Percentiles rank a stretch among this genome's conserved stretches.
These are phyloP conservation scores for Suillus hirtellus DNA, from an alignment of 768 basidiomycete genomes.

Conservation along the genomic window DNA sequence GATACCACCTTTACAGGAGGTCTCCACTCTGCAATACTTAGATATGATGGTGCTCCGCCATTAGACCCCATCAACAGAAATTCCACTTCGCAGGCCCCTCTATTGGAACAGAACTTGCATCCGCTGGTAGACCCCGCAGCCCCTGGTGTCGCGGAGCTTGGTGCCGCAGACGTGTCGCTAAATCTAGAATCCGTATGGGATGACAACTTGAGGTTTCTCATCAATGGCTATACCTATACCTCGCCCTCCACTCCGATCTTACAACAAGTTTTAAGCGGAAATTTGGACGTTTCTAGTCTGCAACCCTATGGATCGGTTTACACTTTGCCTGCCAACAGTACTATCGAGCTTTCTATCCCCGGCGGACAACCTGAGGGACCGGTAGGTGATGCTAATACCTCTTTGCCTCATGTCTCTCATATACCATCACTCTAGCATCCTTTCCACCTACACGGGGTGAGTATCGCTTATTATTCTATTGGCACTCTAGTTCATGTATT, in stretches of 20 bases:
- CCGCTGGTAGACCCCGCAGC: slow-evolving; percentile 15
- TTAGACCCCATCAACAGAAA: slow-evolving; percentile 11
- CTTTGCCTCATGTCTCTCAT: not conserved
- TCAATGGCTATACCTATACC: slow-evolving; percentile 17
- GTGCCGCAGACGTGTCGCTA: slow-evolving; percentile 21
- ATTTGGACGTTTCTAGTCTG: slow-evolving; percentile 12
- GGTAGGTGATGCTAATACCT: slow-evolving; percentile 23
- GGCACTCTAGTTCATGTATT: not conserved
- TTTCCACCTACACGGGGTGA: slow-evolving; percentile 23
- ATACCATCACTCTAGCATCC: slow-evolving; percentile 16
- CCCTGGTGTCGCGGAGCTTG: slow-evolving; percentile 15
- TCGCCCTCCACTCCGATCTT: slow-evolving; percentile 20
- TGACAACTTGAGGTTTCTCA: slow-evolving; percentile 16
- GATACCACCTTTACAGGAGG: slow-evolving; percentile 38
- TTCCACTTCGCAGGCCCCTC: slow-evolving; percentile 1
- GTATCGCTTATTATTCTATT: slow-evolving; percentile 6
- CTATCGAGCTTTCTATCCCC: slow-evolving; percentile 20
- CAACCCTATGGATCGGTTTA: slow-evolving; percentile 17
- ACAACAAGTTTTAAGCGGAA: slow-evolving; percentile 24
- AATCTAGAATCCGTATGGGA: slow-evolving; percentile 19
- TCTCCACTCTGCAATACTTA: slow-evolving; percentile 16
- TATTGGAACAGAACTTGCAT: slow-evolving; percentile 21
- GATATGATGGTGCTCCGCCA: slow-evolving; percentile 16
- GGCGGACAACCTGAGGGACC: slow-evolving; percentile 25
- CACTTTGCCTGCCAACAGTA: slow-evolving; percentile 16